Conservation (phyloP, 73 alveolate species). For the Symbiodinium pilosum region DNA sequence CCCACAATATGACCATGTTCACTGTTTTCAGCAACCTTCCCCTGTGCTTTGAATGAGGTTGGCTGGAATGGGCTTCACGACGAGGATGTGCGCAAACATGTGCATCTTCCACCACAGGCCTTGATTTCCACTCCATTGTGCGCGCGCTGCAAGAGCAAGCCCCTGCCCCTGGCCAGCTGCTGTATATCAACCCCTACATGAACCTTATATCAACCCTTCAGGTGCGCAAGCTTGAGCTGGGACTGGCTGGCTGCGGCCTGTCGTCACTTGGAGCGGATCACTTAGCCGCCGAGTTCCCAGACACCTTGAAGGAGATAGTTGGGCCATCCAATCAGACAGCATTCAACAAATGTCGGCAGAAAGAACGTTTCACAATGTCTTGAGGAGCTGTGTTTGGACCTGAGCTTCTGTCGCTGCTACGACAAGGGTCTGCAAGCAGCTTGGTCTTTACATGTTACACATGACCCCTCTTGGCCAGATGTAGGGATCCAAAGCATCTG, state of each 20-base stretch:
- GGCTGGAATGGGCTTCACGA: not conserved
- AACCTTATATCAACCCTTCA: no score
- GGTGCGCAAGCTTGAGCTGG: slow-evolving; percentile 15
- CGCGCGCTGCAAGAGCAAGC: no score
- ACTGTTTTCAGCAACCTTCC: no score
- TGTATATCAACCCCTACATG: no score
- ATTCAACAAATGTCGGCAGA: not conserved
- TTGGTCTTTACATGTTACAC: not conserved
- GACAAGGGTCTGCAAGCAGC: not conserved
- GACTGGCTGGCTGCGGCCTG: not conserved
- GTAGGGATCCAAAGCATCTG: no score
- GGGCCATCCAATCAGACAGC: not conserved
- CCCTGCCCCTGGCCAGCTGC: no score
- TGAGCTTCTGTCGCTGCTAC: slow-evolving; percentile 6
- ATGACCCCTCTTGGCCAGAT: no score
- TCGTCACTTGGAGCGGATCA: not conserved
- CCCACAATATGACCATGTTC: no score
- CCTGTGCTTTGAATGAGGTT: not conserved
- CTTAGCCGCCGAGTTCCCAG: not conserved
- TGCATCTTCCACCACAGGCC: not conserved
- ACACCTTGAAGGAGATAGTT: not conserved
- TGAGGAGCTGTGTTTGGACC: slow-evolving; percentile 16
- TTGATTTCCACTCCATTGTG: not conserved
- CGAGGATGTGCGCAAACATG: not conserved
- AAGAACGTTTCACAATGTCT: no score